Evolutionary conservation across 805 yeast genomes (phyloP).

Genomic region (Pichia thaimueangensis): DNA sequence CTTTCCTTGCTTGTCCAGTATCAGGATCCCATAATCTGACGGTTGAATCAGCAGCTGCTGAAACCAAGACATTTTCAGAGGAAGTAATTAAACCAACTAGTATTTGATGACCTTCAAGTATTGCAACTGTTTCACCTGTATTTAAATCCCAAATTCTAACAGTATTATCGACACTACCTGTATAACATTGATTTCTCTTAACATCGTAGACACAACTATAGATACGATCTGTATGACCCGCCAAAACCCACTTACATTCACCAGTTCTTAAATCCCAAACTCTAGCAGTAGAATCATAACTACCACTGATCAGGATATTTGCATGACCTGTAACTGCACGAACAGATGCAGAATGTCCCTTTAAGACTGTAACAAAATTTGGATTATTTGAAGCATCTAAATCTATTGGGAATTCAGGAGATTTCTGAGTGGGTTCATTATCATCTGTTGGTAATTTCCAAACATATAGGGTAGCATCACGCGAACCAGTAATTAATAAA

Average conservation of each 20-base stretch:
- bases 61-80: slow-evolving; percentile 68
- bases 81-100: slow-evolving; percentile 83
- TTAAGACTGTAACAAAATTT: slow-evolving; percentile 58
- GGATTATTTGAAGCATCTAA: slow-evolving; percentile 44
- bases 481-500: slow-evolving; percentile 72
- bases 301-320: slow-evolving; percentile 77
- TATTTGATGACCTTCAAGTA: slow-evolving; percentile 82
- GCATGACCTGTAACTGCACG: slow-evolving; percentile 86
- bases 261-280: slow-evolving; percentile 86
- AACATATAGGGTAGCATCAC: slow-evolving; percentile 73
- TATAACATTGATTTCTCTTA: slow-evolving; percentile 69
- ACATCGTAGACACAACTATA: slow-evolving; percentile 84
- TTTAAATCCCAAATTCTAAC: slow-evolving; percentile 86
- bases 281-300: slow-evolving; percentile 83
- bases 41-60: slow-evolving; percentile 95
- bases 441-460: slow-evolving; percentile 63
- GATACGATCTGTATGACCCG: slow-evolving; percentile 83
- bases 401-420: slow-evolving; percentile 21
- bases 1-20: slow-evolving; percentile 56
- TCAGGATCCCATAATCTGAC: slow-evolving; percentile 90
- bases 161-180: slow-evolving; percentile 87
- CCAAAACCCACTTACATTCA: slow-evolving; percentile 61
- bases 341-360: slow-evolving; percentile 76
- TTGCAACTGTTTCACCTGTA: slow-evolving; percentile 61
- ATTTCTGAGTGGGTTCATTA: background rate